Evolutionary conservation across 2,329 filamentous ascomycete species (phyloP), one percentile per base, ranked within the genome.

Genomic region (Shiraia sp.): DNA sequence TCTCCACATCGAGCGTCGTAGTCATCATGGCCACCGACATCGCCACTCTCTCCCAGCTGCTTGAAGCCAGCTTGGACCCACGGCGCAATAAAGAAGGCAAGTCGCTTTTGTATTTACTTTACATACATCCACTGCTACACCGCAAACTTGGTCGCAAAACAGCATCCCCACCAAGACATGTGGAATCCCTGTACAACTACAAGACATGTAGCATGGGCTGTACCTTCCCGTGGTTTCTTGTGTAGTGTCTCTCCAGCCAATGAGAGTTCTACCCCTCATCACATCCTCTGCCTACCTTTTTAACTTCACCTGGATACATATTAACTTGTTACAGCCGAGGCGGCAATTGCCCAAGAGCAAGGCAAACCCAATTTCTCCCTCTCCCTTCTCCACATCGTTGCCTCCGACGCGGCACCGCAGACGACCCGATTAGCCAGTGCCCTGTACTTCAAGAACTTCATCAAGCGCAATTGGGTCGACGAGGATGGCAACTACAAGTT

Each of bases 371-470:
- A 87, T 63, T 99, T 95, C 76, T 95, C 92, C 12, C 79, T 97
- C 48, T 56, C 70, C 40, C 83, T 99, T 40, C 86, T 99, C 37
- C 90, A 92, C 60, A 95, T 97, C 65, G 90, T 96, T 61, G 89
- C 88, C 51, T 83, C 86, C 55, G 81, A 85, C 42, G 75, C 80
- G 29, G 81, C 87, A 51, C 85, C 89, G 28, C 73, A 79, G 53
- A 92, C 88, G 60, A 93, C 88, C 47, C 85, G 93, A 49, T 83
- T 99, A 29, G 83, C 92, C 6, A 89, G 88, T 61, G 89, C 93
- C 19, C 79, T 99, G 46, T 93, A 88, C 75, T 99, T 99, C 81
- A 99, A 99, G 75, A 99, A 99, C 76, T 95, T 96, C 71, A 90
- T 99, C 65, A 87, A 88, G 71, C 83, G 87, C 66, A 93, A 90